phyloP scores from a whole-genome alignment of 805 yeast species.

The Wickerhamomyces xylosicus region DNA sequence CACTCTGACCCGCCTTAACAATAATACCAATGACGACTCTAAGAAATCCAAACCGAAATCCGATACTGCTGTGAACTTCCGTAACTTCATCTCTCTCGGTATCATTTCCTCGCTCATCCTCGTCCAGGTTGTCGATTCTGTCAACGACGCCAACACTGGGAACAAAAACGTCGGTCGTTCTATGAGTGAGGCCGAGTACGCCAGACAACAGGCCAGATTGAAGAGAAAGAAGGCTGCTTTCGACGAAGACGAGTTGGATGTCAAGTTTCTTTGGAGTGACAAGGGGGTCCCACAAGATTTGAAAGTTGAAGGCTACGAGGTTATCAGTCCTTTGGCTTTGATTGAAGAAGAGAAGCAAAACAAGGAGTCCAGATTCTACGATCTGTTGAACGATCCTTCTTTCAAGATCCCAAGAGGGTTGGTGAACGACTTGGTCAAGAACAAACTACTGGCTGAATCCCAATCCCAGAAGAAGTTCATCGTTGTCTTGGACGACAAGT shows the following conservation, averaged over 20 bases:
- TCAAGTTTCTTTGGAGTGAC: conserved; percentile 26
- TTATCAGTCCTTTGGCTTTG: conserved; percentile 42
- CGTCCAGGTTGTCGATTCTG: conserved; percentile 26
- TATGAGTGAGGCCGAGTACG: conserved; percentile 30
- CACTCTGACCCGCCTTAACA: not conserved
- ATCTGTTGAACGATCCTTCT: conserved; percentile 32
- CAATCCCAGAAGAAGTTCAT: conserved; percentile 27
- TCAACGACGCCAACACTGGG: conserved; percentile 14
- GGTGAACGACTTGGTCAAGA: conserved; percentile 22
- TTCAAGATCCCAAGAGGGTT: conserved; percentile 25
- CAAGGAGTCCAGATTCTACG: conserved; percentile 36
- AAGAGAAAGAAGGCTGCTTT: conserved; percentile 38
- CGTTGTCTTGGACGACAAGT: conserved; percentile 15
- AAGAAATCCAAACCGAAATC: too few species aligned
- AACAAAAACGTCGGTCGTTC: conserved; percentile 22
- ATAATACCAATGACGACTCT: not conserved
- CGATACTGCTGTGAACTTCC: conserved; percentile 26
- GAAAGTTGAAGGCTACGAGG: conserved; percentile 14
- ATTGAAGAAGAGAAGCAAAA: conserved; percentile 34
- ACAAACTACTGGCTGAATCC: conserved; percentile 15
- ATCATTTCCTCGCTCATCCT: conserved; percentile 34
- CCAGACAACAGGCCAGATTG: conserved; percentile 34
- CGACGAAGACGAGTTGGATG: conserved; percentile 27
- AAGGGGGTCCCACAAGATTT: conserved; percentile 8
- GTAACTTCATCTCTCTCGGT: conserved; percentile 31